These are phyloP conservation scores for Evernia prunastri DNA, from an alignment of 495 filamentous ascomycete genomes.

Conservation along the genomic window DNA sequence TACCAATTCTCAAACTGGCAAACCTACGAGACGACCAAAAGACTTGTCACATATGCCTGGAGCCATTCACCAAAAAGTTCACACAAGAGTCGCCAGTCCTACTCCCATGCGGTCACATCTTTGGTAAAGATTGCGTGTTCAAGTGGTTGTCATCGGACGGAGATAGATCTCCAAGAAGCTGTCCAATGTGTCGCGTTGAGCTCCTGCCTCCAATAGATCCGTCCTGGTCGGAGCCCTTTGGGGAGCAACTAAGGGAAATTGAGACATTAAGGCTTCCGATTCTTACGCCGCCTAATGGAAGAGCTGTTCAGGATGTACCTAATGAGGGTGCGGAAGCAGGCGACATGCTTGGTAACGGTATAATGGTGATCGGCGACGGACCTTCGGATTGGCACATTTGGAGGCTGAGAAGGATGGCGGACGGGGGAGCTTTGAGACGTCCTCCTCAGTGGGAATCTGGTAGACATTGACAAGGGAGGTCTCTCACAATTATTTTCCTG, in stretches of 20 bases:
- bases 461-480: no score
- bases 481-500: no score
- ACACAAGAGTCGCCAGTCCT: background rate
- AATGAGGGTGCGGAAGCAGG: no score
- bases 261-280: no score
- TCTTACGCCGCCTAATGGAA: no score
- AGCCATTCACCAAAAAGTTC: background rate
- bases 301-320: no score
- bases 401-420: no score
- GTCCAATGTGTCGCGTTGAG: background rate
- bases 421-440: no score
- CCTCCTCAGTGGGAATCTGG: no score
- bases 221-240: background rate
- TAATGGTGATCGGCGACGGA: no score
- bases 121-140: background rate
- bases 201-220: background rate
- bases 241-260: background rate
- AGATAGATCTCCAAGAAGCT: background rate
- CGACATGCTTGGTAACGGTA: no score
- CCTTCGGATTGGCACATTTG: no score
- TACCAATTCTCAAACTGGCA: background rate
- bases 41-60: background rate
- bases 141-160: background rate
- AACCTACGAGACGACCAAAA: background rate
- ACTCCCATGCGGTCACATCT: background rate